phyloP scores from a whole-genome alignment of 371 early-diverging fungal genomes.

The Dichotomocladium elegans region DNA sequence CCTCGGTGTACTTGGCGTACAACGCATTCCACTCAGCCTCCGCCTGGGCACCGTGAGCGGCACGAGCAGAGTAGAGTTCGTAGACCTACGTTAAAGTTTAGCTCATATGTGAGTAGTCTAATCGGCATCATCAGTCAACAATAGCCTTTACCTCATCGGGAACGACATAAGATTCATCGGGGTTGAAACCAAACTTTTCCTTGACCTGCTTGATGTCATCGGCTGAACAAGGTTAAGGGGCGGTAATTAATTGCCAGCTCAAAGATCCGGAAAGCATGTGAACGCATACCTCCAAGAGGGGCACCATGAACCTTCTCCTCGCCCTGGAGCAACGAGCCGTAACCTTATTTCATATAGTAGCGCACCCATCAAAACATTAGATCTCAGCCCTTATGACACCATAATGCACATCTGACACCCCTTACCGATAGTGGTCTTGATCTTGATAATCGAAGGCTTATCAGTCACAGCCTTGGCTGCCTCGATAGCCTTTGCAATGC shows the following conservation, averaged over 20 bases:
- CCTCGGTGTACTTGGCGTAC: conserved; percentile 53
- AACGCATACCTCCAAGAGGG: conserved; percentile 61
- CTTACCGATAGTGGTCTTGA: conserved; percentile 79
- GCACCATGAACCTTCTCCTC: conserved; percentile 85
- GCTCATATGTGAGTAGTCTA: no score
- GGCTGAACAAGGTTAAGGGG: conserved; percentile 21
- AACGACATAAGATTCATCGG: conserved; percentile 69
- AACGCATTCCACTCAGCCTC: conserved; percentile 71
- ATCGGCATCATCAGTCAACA: neutral
- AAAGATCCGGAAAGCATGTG: conserved; percentile 2
- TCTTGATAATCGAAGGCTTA: conserved; percentile 87
- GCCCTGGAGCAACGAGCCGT: conserved; percentile 82
- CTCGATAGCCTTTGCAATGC: conserved; percentile 71
- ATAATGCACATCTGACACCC: neutral
- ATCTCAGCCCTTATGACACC: conserved; percentile 4
- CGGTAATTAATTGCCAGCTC: neutral
- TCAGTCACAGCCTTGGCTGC: conserved; percentile 79
- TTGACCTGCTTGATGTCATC: conserved; percentile 87
- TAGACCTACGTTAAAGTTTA: conserved; percentile 34
- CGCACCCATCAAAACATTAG: neutral
- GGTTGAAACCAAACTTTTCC: conserved; percentile 76
- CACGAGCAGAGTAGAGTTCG: conserved; percentile 57
- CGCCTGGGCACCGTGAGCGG: conserved; percentile 50
- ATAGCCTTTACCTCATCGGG: conserved; percentile 24
- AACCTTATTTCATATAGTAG: conserved; percentile 21